A percentile compares a stretch with the other conserved stretches of the same genome.
Conservation (phyloP, 192 early-diverging fungal genomes). For the Coemansia sp. region DNA sequence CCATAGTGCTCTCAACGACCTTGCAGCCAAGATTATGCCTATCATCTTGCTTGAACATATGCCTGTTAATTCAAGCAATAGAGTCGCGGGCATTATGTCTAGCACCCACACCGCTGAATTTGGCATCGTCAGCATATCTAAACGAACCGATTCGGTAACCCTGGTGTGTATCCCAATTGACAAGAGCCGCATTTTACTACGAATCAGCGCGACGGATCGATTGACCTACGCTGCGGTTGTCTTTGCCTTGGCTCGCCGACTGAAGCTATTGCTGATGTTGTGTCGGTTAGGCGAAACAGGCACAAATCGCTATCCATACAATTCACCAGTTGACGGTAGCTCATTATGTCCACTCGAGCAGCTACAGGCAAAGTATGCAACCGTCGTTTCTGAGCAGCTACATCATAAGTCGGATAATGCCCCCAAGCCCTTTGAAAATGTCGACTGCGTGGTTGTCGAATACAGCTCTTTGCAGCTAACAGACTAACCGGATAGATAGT, state of each 20-base stretch:
- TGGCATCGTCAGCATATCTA: conserved; percentile 2
- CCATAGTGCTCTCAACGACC: background rate
- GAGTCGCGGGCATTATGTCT: conserved; percentile 19
- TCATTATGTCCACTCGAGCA: background rate
- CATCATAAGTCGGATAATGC: background rate
- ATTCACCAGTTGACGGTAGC: background rate
- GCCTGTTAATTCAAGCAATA: conserved; percentile 10
- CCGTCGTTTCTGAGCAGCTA: background rate
- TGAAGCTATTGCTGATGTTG: conserved; percentile 22
- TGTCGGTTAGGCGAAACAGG: background rate
- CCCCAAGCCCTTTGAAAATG: background rate
- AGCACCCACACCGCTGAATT: conserved; percentile 25
- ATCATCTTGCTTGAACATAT: conserved; percentile 32
- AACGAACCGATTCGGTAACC: background rate
- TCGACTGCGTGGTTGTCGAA: conserved; percentile 8
- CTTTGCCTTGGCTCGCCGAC: conserved; percentile 15
- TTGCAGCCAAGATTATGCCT: conserved; percentile 18
- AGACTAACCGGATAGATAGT: background rate
- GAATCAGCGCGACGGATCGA: conserved; percentile 19
- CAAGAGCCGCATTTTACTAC: conserved; percentile 20
- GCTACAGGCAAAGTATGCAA: conserved; percentile 1
- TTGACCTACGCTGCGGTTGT: conserved; percentile 16
- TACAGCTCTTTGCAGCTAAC: background rate
- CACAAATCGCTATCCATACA: background rate
- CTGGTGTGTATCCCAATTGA: conserved; percentile 34